phyloP scores from a whole-genome alignment of 257 asterid genomes.

The Capsicum rhomboideum region DNA sequence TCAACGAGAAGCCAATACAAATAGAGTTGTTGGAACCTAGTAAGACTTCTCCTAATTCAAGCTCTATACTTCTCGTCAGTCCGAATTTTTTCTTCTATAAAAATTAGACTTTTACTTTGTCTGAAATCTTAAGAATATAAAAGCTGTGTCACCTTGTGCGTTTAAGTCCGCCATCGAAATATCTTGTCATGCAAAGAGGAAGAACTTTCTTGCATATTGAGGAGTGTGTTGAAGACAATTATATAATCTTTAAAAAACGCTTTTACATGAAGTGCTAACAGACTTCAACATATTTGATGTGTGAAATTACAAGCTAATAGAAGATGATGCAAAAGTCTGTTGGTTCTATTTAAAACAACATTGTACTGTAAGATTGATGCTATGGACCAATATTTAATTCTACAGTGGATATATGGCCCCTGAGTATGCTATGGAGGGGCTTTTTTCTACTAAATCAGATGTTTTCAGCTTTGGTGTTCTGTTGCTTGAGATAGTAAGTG shows the following conservation, averaged over 20 bases:
- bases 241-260: neutral
- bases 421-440: conserved; percentile 4
- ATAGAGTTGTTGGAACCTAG: conserved; percentile 11
- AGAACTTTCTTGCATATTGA: too few relatives aligned
- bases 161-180: too few relatives aligned
- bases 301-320: neutral
- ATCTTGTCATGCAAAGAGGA: too few relatives aligned
- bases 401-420: conserved; percentile 1
- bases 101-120: neutral
- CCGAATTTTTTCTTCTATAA: neutral
- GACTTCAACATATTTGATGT: neutral
- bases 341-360: neutral
- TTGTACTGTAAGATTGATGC: neutral
- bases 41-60: neutral
- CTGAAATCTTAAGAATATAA: neutral
- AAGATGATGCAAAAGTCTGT: neutral
- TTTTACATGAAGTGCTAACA: neutral
- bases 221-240: neutral
- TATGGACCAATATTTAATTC: neutral
- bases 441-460: neutral
- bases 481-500: neutral
- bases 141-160: neutral
- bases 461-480: neutral
- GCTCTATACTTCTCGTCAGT: neutral
- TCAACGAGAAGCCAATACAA: neutral